Base-by-base conservation (phyloP, 305 asterid species). In the Solanum hybrid region DNA sequence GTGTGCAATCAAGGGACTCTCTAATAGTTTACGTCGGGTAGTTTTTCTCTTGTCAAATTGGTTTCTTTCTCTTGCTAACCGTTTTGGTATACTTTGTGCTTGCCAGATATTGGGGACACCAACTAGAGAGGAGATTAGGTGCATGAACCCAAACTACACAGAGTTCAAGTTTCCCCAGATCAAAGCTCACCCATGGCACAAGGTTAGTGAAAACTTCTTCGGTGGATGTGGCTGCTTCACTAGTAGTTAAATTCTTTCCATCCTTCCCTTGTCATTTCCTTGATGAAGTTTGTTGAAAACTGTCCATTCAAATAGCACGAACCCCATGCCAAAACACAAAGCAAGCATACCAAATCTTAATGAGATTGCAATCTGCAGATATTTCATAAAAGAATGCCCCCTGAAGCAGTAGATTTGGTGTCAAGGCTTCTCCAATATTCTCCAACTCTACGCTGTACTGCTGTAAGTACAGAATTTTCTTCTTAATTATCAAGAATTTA, bases 101-200 rank as follows among this genome's bases (percentile, higher is more conserved):
- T 87, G 24, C 86, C 88, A 97, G 99, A 93, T 97, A 86, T 92
- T 97, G 93, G 99, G 99, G 89, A 97, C 99, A 4, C 99, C 99
- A 26, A 97, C 99, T 29, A 93, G 98, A 87, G 99, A 97, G 94
- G 99, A 97, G 94, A 97, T 97, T 84, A 96, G 96, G 95, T 96
- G 98, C 95, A 97, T 97, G 99, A 97, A 97, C 91, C 99, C 99
- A 33, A 95, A 96, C 92, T 97, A 97, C 46, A 97, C 93, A 9
- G 99, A 97, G 87, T 97, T 94, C 86, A 97, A 96, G 94, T 97
- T 97, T 91, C 99, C 99, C 83, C 99, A 97, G 89, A 95, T 97
- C 88, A 97, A 96, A 94, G 98, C 98, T 81, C 99, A 96, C 90
- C 99, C 99, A 1, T 97, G 99, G 99, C 98, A 97, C 92, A 97